A percentile compares a stretch with the other conserved stretches of the same genome.
Evolutionary conservation across 176 grass and related monocot species (phyloP).

Genomic region (Panicum miliaceum): DNA sequence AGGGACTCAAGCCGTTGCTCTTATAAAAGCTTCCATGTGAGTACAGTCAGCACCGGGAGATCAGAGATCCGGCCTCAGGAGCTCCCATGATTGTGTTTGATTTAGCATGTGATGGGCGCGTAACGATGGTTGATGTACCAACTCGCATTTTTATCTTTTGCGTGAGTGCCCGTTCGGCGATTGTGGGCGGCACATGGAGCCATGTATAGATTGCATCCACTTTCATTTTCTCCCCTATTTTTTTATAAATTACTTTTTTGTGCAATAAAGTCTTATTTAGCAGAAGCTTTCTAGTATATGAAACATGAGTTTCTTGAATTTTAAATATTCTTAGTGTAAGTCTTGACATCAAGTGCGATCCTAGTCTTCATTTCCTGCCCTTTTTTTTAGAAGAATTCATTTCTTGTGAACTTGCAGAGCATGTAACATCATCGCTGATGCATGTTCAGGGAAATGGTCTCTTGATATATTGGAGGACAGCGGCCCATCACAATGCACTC

Average conservation of each 20-base stretch:
- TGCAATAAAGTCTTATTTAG: neutral
- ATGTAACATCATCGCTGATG: neutral
- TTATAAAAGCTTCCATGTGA: slow-evolving; percentile 39
- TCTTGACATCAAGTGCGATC: neutral
- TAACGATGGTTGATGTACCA: neutral
- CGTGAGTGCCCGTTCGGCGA: neutral
- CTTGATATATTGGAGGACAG: neutral
- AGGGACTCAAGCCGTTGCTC: neutral
- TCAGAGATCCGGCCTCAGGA: slow-evolving; percentile 20
- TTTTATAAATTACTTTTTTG: neutral
- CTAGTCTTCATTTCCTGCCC: neutral
- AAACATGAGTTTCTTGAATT: slow-evolving; percentile 2
- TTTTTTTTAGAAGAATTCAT: too few species aligned
- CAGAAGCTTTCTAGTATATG: neutral
- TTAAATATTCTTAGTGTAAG: neutral
- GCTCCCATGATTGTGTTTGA: neutral
- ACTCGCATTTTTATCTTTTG: neutral
- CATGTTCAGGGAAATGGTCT: neutral
- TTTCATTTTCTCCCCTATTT: neutral
- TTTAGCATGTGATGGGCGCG: slow-evolving; percentile 15
- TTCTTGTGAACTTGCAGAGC: slow-evolving; percentile 16
- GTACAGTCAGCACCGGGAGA: slow-evolving; percentile 27
- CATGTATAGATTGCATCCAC: slow-evolving; percentile 9
- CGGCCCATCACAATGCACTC: neutral
- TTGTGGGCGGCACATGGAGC: slow-evolving; percentile 43